A percentile compares a stretch with the other conserved stretches of the same genome.
phyloP scores from a whole-genome alignment of 805 yeast genomes.

The Starmera dryadoides region DNA sequence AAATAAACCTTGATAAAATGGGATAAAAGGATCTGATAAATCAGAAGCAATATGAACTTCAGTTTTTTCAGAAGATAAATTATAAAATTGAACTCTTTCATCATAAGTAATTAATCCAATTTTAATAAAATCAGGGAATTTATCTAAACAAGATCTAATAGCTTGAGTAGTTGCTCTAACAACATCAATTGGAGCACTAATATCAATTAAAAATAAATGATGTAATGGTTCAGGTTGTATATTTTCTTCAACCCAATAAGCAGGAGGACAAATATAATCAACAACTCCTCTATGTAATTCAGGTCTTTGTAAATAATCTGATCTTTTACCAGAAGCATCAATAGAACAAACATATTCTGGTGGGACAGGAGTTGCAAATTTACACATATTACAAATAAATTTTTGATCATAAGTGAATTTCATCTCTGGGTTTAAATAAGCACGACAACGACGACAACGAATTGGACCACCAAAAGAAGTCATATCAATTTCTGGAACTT shows the following conservation, averaged over 20 bases:
- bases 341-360: constrained; percentile 57
- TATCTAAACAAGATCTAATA: constrained; percentile 44
- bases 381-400: constrained; percentile 84
- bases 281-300: constrained; percentile 80
- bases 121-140: constrained; percentile 21
- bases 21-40: constrained; percentile 74
- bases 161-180: constrained; percentile 65
- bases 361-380: constrained; percentile 64
- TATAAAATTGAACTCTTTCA: constrained; percentile 62
- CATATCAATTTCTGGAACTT: constrained; percentile 64
- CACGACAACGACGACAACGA: constrained; percentile 86
- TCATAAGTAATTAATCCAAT: constrained; percentile 76
- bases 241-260: constrained; percentile 48
- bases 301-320: constrained; percentile 58
- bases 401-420: constrained; percentile 49
- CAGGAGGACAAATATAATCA: constrained; percentile 72
- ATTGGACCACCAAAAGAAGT: constrained; percentile 58
- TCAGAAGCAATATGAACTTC: constrained; percentile 60
- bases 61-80: constrained; percentile 50
- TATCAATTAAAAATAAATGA: constrained; percentile 70
- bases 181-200: constrained; percentile 52
- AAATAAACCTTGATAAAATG: constrained; percentile 69
- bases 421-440: constrained; percentile 84
- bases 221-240: constrained; percentile 43
- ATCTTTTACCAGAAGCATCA: constrained; percentile 53